Evolutionary conservation across 2,329 filamentous ascomycete species (phyloP).

Genomic region (Thelonectria blattea): DNA sequence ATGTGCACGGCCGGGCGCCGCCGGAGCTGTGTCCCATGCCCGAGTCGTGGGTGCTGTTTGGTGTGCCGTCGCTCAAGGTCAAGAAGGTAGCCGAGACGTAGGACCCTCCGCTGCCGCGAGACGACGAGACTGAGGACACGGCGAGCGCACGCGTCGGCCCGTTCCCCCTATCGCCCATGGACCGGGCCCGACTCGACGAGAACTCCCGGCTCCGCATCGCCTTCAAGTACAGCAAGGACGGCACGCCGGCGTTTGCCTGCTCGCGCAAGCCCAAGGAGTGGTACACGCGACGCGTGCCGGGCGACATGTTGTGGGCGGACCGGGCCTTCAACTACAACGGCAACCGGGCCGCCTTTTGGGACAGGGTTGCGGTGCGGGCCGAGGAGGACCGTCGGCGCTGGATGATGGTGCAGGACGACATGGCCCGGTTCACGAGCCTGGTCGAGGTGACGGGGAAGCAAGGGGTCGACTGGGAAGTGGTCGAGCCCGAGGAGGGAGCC

Average conservation of each 20-base stretch:
- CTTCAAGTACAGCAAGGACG: conserved; percentile 17
- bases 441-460: conserved; percentile 12
- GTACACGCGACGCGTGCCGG: background rate
- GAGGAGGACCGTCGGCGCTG: background rate
- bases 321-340: background rate
- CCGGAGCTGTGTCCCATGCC: conserved; percentile 14
- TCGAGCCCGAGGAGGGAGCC: background rate
- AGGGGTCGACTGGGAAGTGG: background rate
- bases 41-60: conserved; percentile 7
- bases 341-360: conserved; percentile 1
- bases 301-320: conserved; percentile 4
- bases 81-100: conserved; percentile 13
- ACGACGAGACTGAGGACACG: too few relatives aligned
- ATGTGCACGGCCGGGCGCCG: background rate
- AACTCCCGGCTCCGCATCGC: background rate
- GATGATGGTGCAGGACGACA: background rate
- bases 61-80: conserved; percentile 7
- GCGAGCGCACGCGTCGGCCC: background rate
- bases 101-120: conserved; percentile 4
- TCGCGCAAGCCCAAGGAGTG: conserved; percentile 5
- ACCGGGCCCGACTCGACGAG: background rate
- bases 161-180: background rate
- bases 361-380: background rate
- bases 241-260: conserved; percentile 9
- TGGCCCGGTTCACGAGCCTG: conserved; percentile 8